These are phyloP conservation scores for Globisporangium cylindrosporum DNA, from an alignment of 352 stramenopile species.

Conservation along the genomic window DNA sequence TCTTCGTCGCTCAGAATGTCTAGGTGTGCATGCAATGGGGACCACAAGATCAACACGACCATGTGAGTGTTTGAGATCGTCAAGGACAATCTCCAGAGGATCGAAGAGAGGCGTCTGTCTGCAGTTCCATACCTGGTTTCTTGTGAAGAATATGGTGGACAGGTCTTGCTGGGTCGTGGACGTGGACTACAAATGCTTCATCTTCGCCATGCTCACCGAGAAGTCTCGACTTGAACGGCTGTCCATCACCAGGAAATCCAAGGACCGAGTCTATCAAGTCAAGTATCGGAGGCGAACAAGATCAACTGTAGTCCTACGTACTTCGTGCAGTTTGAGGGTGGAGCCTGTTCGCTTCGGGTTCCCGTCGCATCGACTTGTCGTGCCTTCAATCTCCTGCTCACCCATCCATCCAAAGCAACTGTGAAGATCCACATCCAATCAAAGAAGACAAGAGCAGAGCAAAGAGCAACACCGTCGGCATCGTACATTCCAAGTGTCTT, in stretches of 20 bases:
- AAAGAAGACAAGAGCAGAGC: not conserved
- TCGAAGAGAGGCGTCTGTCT: not conserved
- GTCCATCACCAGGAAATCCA: not conserved
- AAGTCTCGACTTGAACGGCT: slow-evolving; percentile 10
- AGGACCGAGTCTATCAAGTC: not conserved
- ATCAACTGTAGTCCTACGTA: not conserved
- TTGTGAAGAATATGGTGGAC: not conserved
- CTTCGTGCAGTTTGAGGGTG: not conserved
- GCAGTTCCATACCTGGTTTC: not conserved
- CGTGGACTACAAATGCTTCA: not conserved
- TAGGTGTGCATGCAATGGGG: not conserved
- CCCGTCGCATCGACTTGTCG: not conserved
- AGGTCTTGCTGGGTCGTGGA: not conserved
- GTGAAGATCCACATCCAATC: not conserved
- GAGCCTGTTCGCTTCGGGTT: slow-evolving; percentile 6
- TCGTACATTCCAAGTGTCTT: slow-evolving; percentile 35
- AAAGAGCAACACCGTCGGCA: not conserved
- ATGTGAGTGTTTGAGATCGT: not conserved
- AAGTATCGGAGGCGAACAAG: not conserved
- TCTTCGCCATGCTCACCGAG: slow-evolving; percentile 3
- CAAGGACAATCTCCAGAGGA: not conserved
- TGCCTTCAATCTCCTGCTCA: slow-evolving; percentile 17
- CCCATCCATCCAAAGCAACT: not conserved
- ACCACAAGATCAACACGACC: not conserved
- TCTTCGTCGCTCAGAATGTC: not conserved